Evolutionary conservation across 2,329 filamentous ascomycete species (phyloP).

Genomic region (Penicillium sp.): DNA sequence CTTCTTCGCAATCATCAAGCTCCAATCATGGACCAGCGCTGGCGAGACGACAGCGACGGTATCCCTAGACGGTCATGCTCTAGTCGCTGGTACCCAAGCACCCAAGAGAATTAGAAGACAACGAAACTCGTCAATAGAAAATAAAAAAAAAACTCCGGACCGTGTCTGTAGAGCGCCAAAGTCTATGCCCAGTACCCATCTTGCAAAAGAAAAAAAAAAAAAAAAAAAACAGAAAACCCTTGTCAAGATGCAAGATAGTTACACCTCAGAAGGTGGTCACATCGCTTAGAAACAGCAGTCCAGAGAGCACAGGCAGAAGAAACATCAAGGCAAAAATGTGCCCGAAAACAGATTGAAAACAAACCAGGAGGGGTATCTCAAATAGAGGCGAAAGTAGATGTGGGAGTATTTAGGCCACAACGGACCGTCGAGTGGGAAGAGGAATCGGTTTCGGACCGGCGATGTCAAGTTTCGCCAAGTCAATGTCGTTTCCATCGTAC

Average conservation of each 20-base stretch:
- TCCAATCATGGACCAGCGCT: slow-evolving; percentile 8
- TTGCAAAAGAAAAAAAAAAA: slow-evolving; percentile 7
- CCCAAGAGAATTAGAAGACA: slow-evolving; percentile 9
- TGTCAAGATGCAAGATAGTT: slow-evolving; percentile 8
- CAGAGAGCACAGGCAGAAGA: slow-evolving; percentile 1
- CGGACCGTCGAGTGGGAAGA: slow-evolving; percentile 35
- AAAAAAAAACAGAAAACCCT: slow-evolving; percentile 3
- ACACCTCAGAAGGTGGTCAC: too few relatives aligned
- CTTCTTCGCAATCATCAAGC: slow-evolving; percentile 16
- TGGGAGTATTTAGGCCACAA: slow-evolving; percentile 33
- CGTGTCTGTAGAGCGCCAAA: slow-evolving; percentile 24
- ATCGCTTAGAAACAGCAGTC: slow-evolving; percentile 3
- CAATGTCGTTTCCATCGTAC: slow-evolving; percentile 32
- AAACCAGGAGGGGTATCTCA: slow-evolving; percentile 17
- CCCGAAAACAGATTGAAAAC: slow-evolving; percentile 4
- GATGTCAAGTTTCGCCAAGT: slow-evolving; percentile 34
- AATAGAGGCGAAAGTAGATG: slow-evolving; percentile 3
- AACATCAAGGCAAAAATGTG: slow-evolving; percentile 3
- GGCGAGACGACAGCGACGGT: background rate
- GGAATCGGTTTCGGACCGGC: slow-evolving; percentile 40
- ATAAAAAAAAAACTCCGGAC: slow-evolving; percentile 18
- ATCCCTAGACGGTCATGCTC: background rate
- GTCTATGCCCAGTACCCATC: slow-evolving; percentile 25
- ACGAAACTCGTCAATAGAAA: slow-evolving; percentile 2
- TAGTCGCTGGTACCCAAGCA: background rate